Evolutionary conservation across 441 rosid species (phyloP), one percentile per base, ranked within the genome.

Genomic region (Geranium incanum): DNA sequence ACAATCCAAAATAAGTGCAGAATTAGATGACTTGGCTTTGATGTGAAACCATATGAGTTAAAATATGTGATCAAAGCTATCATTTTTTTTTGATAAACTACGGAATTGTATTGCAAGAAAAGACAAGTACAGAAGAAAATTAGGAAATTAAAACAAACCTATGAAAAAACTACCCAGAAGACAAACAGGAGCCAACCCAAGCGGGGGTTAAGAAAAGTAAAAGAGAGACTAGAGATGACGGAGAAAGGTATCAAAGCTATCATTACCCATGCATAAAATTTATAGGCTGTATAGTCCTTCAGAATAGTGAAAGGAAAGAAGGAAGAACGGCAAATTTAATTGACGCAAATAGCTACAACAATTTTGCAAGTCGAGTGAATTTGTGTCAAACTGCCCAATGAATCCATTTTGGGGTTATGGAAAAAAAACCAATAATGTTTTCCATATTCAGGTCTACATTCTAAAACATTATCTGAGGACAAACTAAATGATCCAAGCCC

Each of bases 11-110:
- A 67, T n/a, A 19, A 38, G 37, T 39, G 74, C 72, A 39, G 15
- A 28, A 67, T 21, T 68, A 52, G 33, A 76, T 41, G 37, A 68
- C 38, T 37, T 45, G 66, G 28, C 36, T 68, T 33, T 19, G 13
- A 21, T 15, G 70, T 66, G n/a, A 39, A 67, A 18, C 86, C 99
- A 28, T 28, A 28, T 28, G 33, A 28, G 33, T 23, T 33, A 48
- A 19, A 48, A 41, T 41, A 41, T 11, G 48, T 41, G 11, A 41
- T 41, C 48, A 41, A 41, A 41, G 11, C 48, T 41, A 41, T 39
- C 33, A 28, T 28, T 28, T 28, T 28, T 28, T 28, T 28, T 28
- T 28, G 33, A 28, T 28, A 28, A 28, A 28, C 33, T 28, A 28
- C 33, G 33, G 33, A 28, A 28, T 28, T 28, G 1, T 28, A 28